Conservation (phyloP, 306 rosid genomes). For the Ormosia semicastrata region DNA sequence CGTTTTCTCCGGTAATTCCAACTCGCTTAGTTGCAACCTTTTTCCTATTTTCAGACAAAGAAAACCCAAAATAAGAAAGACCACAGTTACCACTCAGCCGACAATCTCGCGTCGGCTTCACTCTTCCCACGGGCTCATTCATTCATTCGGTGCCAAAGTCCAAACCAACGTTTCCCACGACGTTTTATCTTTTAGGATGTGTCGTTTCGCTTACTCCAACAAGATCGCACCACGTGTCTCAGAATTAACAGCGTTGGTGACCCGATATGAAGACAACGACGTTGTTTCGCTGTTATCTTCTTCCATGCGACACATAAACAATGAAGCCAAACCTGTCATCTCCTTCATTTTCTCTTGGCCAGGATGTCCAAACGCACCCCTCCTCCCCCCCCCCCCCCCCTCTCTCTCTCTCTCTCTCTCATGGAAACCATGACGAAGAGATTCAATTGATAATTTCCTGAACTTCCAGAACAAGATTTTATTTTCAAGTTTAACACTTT, state of each 20-base stretch:
- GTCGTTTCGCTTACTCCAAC: slow-evolving; percentile 5
- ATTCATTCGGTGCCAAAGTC: background rate
- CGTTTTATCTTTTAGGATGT: background rate
- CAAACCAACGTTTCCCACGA: background rate
- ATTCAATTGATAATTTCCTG: background rate
- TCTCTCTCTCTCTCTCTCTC: background rate
- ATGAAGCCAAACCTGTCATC: background rate
- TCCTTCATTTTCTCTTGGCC: slow-evolving; percentile 17
- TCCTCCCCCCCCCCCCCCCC: background rate
- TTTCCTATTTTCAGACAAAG: background rate
- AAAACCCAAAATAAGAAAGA: background rate
- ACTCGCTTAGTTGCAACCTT: background rate
- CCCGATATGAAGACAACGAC: slow-evolving; percentile 18
- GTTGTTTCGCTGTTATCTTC: slow-evolving; percentile 43
- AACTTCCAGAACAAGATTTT: background rate
- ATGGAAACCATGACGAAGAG: background rate
- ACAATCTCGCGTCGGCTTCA: background rate
- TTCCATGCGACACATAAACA: background rate
- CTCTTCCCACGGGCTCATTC: background rate
- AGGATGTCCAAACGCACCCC: background rate
- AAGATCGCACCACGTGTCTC: slow-evolving; percentile 20
- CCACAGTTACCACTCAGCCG: background rate
- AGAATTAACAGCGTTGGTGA: background rate
- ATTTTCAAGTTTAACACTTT: background rate
- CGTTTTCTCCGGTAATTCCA: background rate